Evolutionary conservation across 2,329 filamentous ascomycete genomes (phyloP).

Genomic region (Neopestalotiopsis clavispora): DNA sequence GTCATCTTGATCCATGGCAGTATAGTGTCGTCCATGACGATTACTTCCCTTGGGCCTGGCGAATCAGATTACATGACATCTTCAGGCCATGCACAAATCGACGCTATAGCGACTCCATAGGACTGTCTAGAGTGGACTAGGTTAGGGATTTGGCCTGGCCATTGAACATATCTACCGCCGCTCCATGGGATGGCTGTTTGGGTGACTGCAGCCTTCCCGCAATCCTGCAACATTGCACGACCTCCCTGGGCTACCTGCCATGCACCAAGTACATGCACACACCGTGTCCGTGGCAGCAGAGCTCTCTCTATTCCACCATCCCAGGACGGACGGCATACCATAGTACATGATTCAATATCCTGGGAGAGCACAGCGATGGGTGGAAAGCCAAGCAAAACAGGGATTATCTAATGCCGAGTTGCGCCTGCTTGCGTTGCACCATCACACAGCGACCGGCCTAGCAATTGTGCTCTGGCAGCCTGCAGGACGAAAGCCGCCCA

Average conservation of each 20-base stretch:
- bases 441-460: not conserved
- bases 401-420: not conserved
- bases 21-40: not conserved
- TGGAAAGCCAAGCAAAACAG: not conserved
- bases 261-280: not conserved
- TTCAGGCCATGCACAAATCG: too few species aligned
- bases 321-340: not conserved
- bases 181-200: not conserved
- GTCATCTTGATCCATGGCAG: not conserved
- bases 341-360: not conserved
- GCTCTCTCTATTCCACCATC: not conserved
- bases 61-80: too few species aligned
- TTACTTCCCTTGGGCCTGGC: too few species aligned
- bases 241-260: not conserved
- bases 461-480: not conserved
- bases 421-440: not conserved
- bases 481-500: not conserved
- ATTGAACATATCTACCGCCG: not conserved
- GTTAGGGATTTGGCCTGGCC: too few species aligned
- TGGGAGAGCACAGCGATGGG: not conserved
- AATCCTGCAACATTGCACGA: conserved; percentile 4
- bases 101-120: too few species aligned
- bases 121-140: too few species aligned
- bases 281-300: not conserved
- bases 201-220: conserved; percentile 4